These are phyloP conservation scores for Amanita rubescens DNA, from an alignment of 768 basidiomycete species.

Conservation along the genomic window DNA sequence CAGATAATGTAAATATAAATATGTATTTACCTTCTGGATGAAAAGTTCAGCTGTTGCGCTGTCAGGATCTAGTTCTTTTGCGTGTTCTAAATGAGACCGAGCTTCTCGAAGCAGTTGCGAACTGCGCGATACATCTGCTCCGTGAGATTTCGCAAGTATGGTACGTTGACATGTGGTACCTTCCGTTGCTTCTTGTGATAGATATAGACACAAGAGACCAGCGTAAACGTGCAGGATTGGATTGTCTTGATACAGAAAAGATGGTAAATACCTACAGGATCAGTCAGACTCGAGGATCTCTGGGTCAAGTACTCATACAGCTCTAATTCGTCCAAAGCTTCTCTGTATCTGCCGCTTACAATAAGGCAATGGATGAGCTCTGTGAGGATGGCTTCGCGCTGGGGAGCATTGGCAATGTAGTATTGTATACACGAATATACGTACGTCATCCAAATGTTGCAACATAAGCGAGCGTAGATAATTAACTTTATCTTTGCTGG, in stretches of 20 bases:
- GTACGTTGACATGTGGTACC: neutral
- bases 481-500: slow-evolving; percentile 35
- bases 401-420: neutral
- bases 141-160: neutral
- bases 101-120: slow-evolving; percentile 41
- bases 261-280: slow-evolving; percentile 65
- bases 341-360: slow-evolving; percentile 43
- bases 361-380: slow-evolving; percentile 71
- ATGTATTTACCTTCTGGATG: slow-evolving; percentile 37
- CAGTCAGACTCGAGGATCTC: slow-evolving; percentile 5
- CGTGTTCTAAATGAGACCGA: slow-evolving; percentile 58
- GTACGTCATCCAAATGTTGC: slow-evolving; percentile 58
- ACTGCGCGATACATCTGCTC: slow-evolving; percentile 16
- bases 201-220: slow-evolving; percentile 62
- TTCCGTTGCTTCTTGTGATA: slow-evolving; percentile 33
- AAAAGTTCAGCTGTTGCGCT: slow-evolving; percentile 48
- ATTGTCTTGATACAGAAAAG: slow-evolving; percentile 83
- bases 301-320: slow-evolving; percentile 42
- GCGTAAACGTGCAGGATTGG: slow-evolving; percentile 77
- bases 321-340: slow-evolving; percentile 81
- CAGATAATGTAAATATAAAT: neutral
- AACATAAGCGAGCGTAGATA: slow-evolving; percentile 69
- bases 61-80: slow-evolving; percentile 49
- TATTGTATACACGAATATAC: slow-evolving; percentile 13
- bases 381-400: slow-evolving; percentile 72